Evolutionary conservation across 2,329 filamentous ascomycete species (phyloP), one percentile per base, ranked within the genome.

Genomic region (Hypoxylon sp.): DNA sequence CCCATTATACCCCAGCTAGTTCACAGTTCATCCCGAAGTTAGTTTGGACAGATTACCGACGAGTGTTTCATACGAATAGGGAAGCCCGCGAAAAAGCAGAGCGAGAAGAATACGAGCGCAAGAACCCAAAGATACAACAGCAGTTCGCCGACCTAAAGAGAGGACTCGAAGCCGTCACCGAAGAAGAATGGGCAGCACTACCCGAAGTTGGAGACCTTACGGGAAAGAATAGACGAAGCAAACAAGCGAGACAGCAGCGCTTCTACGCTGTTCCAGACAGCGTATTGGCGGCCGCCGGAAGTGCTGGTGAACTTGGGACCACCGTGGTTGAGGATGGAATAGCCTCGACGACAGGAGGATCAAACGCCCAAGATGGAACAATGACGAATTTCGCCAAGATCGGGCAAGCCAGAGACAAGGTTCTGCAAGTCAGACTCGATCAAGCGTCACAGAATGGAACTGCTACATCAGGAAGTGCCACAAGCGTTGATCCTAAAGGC

Each of bases 311-410:
- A 77, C 87, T 98, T 71, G 92, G 94, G 51, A 96, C 94, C 1
- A 97, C 93, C 0, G 90, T 99, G n/a, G 86, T 90, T 48, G 93
- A 97, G 38, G 94, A 97, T 67, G 91, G 89, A 1, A 79, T 82
- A 1, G 80, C 85, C n/a, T 81, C 82, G 10, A 82, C 82, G 5
- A 82, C 80, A 19, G 75, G 77, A 1, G 82, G 71, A 32, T 72
- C 74, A 7, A 72, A 85, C 51, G 81, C 79, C 28, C 87, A 90
- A 63, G 94, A 97, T 75, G 94, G 95, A 1, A 97, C 94, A 1
- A 96, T 97, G 88, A 99, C 95, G 10, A 98, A 99, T 78, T 99
- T 99, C 78, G 95, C 95, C 48, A 93, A 97, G 79, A 98, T 99
- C 69, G 96, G 97, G 80, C 94, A 94, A 48, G 97, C 96, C 19